Evolutionary conservation across 208 protist genomes (phyloP).

Genomic region (Lotmaria passim): DNA sequence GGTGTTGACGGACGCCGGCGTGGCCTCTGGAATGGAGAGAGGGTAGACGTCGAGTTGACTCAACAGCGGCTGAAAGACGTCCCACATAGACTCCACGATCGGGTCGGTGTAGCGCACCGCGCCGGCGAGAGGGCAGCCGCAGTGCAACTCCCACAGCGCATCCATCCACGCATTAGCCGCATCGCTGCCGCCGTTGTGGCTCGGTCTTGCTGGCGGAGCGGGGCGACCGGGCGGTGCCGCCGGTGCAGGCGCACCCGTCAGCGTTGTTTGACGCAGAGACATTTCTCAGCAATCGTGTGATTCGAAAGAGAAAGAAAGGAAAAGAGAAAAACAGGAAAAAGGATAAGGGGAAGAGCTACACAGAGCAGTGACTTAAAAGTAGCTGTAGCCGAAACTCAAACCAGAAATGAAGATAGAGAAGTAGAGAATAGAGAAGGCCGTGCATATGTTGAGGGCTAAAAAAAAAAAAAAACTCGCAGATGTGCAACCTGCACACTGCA

Average conservation of each 20-base stretch:
- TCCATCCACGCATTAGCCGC: conserved; percentile 46
- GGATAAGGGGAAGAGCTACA: too few relatives aligned
- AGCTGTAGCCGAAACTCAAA: too few relatives aligned
- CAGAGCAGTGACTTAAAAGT: too few relatives aligned
- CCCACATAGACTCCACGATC: conserved; percentile 76
- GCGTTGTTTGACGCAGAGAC: neutral
- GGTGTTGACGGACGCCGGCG: conserved; percentile 17
- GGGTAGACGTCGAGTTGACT: conserved; percentile 40
- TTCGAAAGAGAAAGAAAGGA: neutral
- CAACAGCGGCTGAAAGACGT: conserved; percentile 64
- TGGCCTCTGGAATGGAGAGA: conserved; percentile 23
- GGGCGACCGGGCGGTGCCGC: neutral
- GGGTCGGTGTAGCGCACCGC: conserved; percentile 60
- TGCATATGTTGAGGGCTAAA: too few relatives aligned
- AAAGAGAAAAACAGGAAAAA: neutral
- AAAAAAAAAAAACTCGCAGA: too few relatives aligned
- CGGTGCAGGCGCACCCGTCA: neutral
- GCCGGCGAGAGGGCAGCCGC: conserved; percentile 36
- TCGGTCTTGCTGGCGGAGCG: neutral
- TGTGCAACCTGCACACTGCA: too few relatives aligned
- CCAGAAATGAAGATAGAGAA: too few relatives aligned
- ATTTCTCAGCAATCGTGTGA: neutral
- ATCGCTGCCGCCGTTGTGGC: conserved; percentile 14
- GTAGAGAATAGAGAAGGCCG: too few relatives aligned
- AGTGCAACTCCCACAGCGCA: conserved; percentile 68